phyloP scores from a whole-genome alignment of 2,329 filamentous ascomycete genomes.

The Coniochaeta ligniaria region DNA sequence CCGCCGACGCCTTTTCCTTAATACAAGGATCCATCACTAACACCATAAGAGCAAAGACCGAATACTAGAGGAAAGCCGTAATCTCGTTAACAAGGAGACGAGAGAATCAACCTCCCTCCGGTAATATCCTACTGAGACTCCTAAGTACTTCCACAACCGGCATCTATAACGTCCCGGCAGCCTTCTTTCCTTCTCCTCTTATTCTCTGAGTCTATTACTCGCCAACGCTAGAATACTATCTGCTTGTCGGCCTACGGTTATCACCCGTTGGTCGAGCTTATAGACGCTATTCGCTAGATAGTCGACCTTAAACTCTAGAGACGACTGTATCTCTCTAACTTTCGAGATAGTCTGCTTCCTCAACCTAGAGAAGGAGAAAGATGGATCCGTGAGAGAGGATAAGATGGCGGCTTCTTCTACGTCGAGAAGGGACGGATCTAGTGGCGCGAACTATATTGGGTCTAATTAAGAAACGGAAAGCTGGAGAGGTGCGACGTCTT shows the following conservation, averaged over 20 bases:
- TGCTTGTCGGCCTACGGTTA: constrained; percentile 68
- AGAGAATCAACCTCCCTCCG: constrained; percentile 31
- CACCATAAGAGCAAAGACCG: not conserved
- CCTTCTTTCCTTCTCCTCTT: constrained; percentile 57
- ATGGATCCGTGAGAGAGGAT: constrained; percentile 41
- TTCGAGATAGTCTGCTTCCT: constrained; percentile 36
- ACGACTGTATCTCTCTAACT: constrained; percentile 38
- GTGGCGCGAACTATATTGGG: too few relatives aligned
- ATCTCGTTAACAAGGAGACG: too few relatives aligned
- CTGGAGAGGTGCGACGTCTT: constrained; percentile 41
- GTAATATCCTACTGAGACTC: constrained; percentile 61
- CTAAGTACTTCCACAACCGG: constrained; percentile 69
- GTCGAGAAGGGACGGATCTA: constrained; percentile 52
- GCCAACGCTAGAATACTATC: constrained; percentile 66
- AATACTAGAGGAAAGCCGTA: too few relatives aligned
- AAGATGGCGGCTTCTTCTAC: constrained; percentile 61
- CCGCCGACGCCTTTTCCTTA: not conserved
- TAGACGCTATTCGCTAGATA: constrained; percentile 82
- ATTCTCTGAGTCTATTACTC: constrained; percentile 62
- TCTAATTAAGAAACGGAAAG: not conserved
- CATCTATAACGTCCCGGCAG: constrained; percentile 58
- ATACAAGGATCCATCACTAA: not conserved
- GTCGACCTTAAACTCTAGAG: constrained; percentile 75
- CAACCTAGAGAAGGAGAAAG: constrained; percentile 32
- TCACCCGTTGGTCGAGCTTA: constrained; percentile 71